Evolutionary conservation across 345 rosid genomes (phyloP).

Genomic region (Aegle marmelos): DNA sequence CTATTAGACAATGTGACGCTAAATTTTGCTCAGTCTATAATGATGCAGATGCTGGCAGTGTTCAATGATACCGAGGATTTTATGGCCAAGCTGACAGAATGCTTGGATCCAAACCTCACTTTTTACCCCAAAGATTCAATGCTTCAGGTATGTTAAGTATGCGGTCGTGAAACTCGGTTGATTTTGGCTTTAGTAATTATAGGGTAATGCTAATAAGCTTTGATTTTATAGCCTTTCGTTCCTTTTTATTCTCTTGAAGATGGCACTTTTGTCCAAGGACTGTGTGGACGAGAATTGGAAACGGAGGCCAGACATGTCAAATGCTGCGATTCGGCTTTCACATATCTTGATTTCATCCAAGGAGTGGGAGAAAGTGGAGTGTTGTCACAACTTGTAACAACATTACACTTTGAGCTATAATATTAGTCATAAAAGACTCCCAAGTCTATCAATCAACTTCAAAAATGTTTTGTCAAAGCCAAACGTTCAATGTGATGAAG

Average conservation of each 20-base stretch:
- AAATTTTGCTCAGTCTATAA: neutral
- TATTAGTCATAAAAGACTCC: no score
- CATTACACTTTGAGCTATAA: neutral
- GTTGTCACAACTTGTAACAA: neutral
- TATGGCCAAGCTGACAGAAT: slow-evolving; percentile 8
- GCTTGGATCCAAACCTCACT: slow-evolving; percentile 22
- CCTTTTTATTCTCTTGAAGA: slow-evolving; percentile 16
- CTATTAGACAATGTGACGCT: neutral
- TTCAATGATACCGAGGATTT: slow-evolving; percentile 14
- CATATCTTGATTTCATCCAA: slow-evolving; percentile 15
- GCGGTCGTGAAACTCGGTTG: neutral
- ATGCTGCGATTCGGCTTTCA: slow-evolving; percentile 29
- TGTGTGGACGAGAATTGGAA: slow-evolving; percentile 30
- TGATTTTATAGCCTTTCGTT: neutral
- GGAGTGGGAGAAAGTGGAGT: slow-evolving; percentile 17
- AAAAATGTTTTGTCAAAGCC: no score
- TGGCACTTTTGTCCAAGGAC: slow-evolving; percentile 32
- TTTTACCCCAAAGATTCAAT: slow-evolving; percentile 22
- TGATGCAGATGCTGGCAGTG: slow-evolving; percentile 23
- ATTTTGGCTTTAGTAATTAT: neutral
- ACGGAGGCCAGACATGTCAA: slow-evolving; percentile 27
- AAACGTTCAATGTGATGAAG: no score
- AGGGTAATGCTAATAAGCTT: neutral
- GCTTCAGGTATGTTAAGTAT: slow-evolving; percentile 8
- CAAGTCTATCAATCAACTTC: no score